These are phyloP conservation scores for Castanea sativa DNA, from an alignment of 306 rosid genomes.

Conservation along the genomic window DNA sequence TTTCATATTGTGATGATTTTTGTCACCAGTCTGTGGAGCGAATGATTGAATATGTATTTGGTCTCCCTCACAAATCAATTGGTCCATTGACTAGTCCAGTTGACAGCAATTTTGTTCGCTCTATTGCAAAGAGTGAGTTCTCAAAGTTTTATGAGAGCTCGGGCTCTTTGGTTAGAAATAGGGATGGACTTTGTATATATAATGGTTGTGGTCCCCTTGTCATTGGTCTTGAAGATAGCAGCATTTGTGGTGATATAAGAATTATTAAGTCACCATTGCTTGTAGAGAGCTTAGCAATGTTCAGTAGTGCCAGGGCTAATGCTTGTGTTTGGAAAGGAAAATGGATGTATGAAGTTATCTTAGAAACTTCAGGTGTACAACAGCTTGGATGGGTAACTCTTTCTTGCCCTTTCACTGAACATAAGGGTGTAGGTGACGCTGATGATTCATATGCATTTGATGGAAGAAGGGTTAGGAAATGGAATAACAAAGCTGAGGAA, in stretches of 20 bases:
- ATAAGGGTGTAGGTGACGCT: slow-evolving; percentile 93
- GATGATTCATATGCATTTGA: slow-evolving; percentile 98
- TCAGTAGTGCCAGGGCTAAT: slow-evolving; percentile 92
- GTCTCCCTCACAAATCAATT: slow-evolving; percentile 73
- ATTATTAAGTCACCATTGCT: slow-evolving; percentile 56
- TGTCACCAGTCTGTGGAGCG: slow-evolving; percentile 84
- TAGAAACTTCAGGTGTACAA: slow-evolving; percentile 94
- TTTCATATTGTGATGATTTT: slow-evolving; percentile 80
- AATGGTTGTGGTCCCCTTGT: slow-evolving; percentile 36
- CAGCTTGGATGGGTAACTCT: slow-evolving; percentile 98
- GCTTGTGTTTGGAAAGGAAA: slow-evolving; percentile 86
- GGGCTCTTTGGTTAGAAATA: slow-evolving; percentile 26
- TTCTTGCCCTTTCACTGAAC: slow-evolving; percentile 86
- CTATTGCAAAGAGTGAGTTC: slow-evolving; percentile 58
- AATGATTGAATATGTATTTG: slow-evolving; percentile 80
- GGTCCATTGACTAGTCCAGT: slow-evolving; percentile 51
- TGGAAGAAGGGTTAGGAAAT: slow-evolving; percentile 86
- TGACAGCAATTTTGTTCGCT: slow-evolving; percentile 43
- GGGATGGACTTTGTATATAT: slow-evolving; percentile 48
- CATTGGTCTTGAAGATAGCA: slow-evolving; percentile 57
- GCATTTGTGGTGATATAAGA: slow-evolving; percentile 81
- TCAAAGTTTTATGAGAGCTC: slow-evolving; percentile 30
- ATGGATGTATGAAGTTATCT: slow-evolving; percentile 95
- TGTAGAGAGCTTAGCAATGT: slow-evolving; percentile 82
- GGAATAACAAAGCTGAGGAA: slow-evolving; percentile 80